These are phyloP conservation scores for Geranium brycei DNA, from an alignment of 345 rosid species.

Conservation along the genomic window DNA sequence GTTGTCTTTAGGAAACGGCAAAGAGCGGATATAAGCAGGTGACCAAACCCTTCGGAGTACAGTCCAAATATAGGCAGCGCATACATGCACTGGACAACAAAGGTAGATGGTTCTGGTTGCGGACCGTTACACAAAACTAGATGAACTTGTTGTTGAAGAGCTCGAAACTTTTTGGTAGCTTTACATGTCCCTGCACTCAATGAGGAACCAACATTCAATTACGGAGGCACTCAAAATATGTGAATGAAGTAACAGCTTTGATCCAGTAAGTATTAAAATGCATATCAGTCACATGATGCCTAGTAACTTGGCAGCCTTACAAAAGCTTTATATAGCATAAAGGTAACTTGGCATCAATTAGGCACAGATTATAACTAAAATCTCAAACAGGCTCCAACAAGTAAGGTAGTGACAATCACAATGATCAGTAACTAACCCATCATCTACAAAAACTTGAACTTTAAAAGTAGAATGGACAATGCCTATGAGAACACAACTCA, in stretches of 20 bases:
- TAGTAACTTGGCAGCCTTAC: no score
- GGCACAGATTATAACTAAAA: neutral
- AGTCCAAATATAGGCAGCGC: conserved; percentile 61
- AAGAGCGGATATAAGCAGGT: conserved; percentile 68
- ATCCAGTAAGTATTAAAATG: neutral
- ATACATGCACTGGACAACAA: conserved; percentile 47
- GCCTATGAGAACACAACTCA: neutral
- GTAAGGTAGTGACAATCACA: neutral
- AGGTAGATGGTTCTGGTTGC: conserved; percentile 62
- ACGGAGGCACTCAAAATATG: neutral
- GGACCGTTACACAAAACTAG: conserved; percentile 50
- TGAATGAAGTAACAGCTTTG: neutral
- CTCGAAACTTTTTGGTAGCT: conserved; percentile 63
- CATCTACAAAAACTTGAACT: neutral
- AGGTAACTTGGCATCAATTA: neutral
- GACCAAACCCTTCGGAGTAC: conserved; percentile 75
- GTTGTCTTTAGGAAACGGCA: conserved; percentile 42
- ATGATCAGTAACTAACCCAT: neutral
- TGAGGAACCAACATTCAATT: neutral
- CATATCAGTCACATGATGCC: no score
- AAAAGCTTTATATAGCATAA: neutral
- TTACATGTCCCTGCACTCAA: conserved; percentile 42
- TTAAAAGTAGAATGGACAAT: neutral
- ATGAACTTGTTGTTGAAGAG: conserved; percentile 60
- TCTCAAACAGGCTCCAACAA: neutral